These are phyloP conservation scores for Pichia sp. DNA, from an alignment of 1,139 yeast species.

Conservation along the genomic window DNA sequence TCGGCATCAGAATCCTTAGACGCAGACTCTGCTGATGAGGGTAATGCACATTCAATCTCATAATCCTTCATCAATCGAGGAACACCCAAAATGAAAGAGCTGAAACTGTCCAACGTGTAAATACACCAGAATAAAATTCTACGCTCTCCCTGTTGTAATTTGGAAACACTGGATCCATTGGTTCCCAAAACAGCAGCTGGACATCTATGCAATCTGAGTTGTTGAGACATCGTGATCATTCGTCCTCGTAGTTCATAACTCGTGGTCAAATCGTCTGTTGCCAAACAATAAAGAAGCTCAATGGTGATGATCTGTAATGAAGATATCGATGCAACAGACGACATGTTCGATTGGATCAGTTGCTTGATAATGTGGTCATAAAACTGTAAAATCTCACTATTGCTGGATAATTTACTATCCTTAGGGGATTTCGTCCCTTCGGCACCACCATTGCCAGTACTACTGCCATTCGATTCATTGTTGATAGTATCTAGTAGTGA, in stretches of 20 bases:
- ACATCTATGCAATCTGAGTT: slow-evolving; percentile 76
- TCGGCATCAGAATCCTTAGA: slow-evolving; percentile 30
- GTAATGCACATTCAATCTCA: slow-evolving; percentile 82
- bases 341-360: slow-evolving; percentile 42
- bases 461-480: slow-evolving; percentile 4
- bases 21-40: slow-evolving; percentile 32
- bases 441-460: slow-evolving; percentile 1
- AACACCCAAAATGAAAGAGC: slow-evolving; percentile 72
- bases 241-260: slow-evolving; percentile 72
- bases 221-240: slow-evolving; percentile 79
- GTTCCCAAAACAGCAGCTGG: slow-evolving; percentile 72
- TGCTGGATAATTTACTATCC: slow-evolving; percentile 13
- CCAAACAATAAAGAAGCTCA: slow-evolving; percentile 64
- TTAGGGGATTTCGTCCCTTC: slow-evolving; percentile 1
- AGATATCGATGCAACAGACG: slow-evolving; percentile 57
- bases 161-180: slow-evolving; percentile 48
- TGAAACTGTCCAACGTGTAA: slow-evolving; percentile 68
- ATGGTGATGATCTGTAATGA: slow-evolving; percentile 65
- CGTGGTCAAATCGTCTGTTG: slow-evolving; percentile 66
- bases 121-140: slow-evolving; percentile 81
- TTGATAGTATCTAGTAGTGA: slow-evolving; percentile 1
- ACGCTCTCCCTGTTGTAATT: slow-evolving; percentile 72
- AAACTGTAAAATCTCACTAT: slow-evolving; percentile 26
- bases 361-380: slow-evolving; percentile 31
- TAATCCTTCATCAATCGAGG: slow-evolving; percentile 73